These are phyloP conservation scores for Sporothrix pallida DNA, from an alignment of 2,329 filamentous ascomycete genomes.

Conservation along the genomic window DNA sequence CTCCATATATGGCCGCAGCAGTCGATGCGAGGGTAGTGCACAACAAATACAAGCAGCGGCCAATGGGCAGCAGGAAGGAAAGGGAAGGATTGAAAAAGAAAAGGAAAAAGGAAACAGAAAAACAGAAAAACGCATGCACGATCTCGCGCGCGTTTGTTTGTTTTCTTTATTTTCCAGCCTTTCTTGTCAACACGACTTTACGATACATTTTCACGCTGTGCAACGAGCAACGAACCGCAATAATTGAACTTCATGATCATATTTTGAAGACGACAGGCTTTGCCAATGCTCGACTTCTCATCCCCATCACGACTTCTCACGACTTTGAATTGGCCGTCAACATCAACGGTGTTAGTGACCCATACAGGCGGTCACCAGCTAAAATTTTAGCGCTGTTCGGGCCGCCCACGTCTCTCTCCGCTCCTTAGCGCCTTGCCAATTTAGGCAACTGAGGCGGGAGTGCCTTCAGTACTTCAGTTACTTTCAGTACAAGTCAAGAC, in stretches of 20 bases:
- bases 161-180: background rate
- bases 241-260: background rate
- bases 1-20: conserved; percentile 23
- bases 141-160: background rate
- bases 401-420: conserved; percentile 26
- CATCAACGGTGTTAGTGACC: conserved; percentile 1
- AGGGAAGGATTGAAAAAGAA: too few species aligned
- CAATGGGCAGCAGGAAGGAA: background rate
- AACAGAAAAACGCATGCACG: conserved; percentile 21
- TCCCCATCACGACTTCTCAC: too few species aligned
- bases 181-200: background rate
- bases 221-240: background rate
- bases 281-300: too few species aligned
- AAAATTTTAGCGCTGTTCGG: conserved; percentile 31
- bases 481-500: too few species aligned
- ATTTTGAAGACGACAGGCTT: background rate
- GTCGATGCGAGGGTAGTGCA: background rate
- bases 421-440: conserved; percentile 25
- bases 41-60: background rate
- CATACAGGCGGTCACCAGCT: conserved; percentile 18
- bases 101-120: background rate
- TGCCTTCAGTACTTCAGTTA: too few species aligned
- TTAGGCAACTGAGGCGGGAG: conserved; percentile 25
- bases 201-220: background rate
- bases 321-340: background rate